phyloP scores from a whole-genome alignment of 2,329 filamentous ascomycete species.

The Magnaporthiopsis rhizophila region DNA sequence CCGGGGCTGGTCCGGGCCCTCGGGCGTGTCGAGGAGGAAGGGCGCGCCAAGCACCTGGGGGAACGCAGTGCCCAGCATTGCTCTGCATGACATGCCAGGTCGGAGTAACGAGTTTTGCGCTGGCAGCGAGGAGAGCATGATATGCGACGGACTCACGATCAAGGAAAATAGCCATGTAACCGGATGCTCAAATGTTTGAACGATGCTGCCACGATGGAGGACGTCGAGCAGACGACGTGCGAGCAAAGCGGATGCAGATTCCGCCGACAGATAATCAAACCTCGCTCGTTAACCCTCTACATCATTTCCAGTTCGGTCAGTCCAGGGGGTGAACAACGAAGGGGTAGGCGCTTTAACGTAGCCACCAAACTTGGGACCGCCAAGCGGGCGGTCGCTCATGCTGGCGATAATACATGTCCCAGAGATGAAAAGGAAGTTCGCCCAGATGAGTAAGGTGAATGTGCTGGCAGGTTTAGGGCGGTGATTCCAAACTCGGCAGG shows the following conservation, averaged over 20 bases:
- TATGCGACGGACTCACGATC: neutral
- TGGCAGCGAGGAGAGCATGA: neutral
- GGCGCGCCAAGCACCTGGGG: too few species aligned
- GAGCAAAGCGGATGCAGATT: neutral
- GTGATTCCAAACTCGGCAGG: too few species aligned
- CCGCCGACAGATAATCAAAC: too few species aligned
- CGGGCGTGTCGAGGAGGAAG: neutral
- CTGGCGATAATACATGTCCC: conserved; percentile 7
- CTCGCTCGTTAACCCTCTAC: too few species aligned
- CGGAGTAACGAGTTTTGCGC: neutral
- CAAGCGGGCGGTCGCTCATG: conserved; percentile 16
- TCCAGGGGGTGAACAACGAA: neutral
- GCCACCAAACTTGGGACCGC: conserved; percentile 18
- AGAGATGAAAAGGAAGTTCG: too few species aligned
- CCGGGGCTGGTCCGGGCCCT: too few species aligned
- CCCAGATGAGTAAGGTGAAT: too few species aligned
- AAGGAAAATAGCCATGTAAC: neutral
- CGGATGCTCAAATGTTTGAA: neutral
- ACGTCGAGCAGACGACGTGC: neutral
- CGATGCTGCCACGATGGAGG: neutral
- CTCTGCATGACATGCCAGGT: neutral
- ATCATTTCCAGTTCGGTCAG: conserved; percentile 16
- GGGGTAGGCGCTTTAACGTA: conserved; percentile 1
- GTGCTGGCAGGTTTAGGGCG: too few species aligned
- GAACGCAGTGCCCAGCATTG: neutral